Evolutionary conservation across 257 asterid species (phyloP).

Genomic region (Solanum neorickii): DNA sequence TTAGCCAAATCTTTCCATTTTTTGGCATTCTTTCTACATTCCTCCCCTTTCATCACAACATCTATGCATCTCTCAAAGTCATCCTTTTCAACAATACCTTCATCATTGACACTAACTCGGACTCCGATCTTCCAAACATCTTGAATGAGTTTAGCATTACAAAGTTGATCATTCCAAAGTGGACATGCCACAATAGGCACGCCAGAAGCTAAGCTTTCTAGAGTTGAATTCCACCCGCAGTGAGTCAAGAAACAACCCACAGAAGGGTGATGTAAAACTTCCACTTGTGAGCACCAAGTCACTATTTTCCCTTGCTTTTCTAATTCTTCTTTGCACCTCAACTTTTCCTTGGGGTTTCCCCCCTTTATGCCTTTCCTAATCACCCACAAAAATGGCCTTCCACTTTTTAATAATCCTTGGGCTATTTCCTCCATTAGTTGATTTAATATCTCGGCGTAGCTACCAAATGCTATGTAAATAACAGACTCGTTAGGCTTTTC

Average conservation of each 20-base stretch:
- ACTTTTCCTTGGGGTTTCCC: neutral
- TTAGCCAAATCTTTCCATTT: neutral
- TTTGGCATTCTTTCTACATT: neutral
- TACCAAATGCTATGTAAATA: neutral
- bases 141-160: neutral
- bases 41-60: neutral
- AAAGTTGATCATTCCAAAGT: neutral
- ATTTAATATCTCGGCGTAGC: neutral
- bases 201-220: neutral
- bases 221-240: neutral
- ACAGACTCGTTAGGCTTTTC: neutral
- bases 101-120: neutral
- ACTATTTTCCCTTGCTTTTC: neutral
- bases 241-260: neutral
- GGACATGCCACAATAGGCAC: neutral
- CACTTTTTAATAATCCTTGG: neutral
- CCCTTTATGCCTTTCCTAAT: neutral
- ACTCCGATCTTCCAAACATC: neutral
- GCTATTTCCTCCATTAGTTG: neutral
- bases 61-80: neutral
- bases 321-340: neutral
- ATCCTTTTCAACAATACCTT: neutral
- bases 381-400: neutral
- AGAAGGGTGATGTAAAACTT: neutral
- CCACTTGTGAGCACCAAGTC: neutral